Percentiles rank a stretch among this genome's conserved stretches.
Evolutionary conservation across 2,329 filamentous ascomycete species (phyloP).

Genomic region (Fonsecaea monophora): DNA sequence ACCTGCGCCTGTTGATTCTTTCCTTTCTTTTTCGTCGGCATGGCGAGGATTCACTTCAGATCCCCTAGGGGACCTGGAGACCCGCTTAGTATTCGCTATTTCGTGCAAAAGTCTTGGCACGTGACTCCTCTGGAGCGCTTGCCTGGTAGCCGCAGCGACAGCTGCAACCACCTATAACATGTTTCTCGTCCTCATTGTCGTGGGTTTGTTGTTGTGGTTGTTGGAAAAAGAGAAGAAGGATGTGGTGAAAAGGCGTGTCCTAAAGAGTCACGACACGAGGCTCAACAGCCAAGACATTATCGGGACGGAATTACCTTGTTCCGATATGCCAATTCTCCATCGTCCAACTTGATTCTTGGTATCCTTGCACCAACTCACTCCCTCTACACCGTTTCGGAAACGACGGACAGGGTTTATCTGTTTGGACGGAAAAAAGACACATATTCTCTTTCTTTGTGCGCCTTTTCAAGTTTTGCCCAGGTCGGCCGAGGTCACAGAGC

Average conservation of each 20-base stretch:
- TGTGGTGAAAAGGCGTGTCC: conserved; percentile 9
- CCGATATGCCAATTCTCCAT: conserved; percentile 21
- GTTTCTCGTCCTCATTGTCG: conserved; percentile 13
- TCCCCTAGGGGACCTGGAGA: conserved; percentile 26
- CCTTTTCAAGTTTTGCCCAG: neutral
- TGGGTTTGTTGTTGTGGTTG: conserved; percentile 23
- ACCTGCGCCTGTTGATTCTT: conserved; percentile 21
- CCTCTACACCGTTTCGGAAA: neutral
- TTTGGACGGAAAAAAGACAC: neutral
- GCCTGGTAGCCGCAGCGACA: conserved; percentile 34
- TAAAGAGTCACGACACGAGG: conserved; percentile 23
- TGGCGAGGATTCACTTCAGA: conserved; percentile 26
- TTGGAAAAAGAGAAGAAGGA: conserved; percentile 19
- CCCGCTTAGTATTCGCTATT: conserved; percentile 4
- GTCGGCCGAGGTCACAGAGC: neutral
- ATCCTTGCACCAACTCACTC: conserved; percentile 14
- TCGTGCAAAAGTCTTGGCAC: conserved; percentile 26
- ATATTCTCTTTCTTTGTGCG: neutral
- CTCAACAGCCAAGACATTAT: conserved; percentile 24
- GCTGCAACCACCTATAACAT: conserved; percentile 34
- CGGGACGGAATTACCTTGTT: conserved; percentile 30
- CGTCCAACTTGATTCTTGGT: conserved; percentile 8
- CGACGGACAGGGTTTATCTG: neutral
- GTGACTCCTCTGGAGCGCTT: conserved; percentile 27
- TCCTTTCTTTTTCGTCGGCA: conserved; percentile 31